phyloP scores from a whole-genome alignment of 2,329 filamentous ascomycete genomes.

The Trichophaea hybrida region DNA sequence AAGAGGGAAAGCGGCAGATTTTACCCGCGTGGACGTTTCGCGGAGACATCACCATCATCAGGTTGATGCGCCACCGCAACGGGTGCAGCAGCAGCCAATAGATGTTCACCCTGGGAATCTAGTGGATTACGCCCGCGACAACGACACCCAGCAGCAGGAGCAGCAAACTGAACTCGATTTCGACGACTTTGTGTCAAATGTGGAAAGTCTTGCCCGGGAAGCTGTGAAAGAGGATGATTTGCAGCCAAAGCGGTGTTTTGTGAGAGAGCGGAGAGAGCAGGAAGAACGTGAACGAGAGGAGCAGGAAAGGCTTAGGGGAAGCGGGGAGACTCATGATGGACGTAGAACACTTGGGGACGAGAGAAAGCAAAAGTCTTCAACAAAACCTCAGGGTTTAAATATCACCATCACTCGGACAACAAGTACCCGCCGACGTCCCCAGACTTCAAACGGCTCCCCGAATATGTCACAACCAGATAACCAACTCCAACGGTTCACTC shows the following conservation, averaged over 20 bases:
- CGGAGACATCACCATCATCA: no score
- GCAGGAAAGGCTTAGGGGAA: neutral
- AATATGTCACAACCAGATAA: neutral
- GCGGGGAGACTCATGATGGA: neutral
- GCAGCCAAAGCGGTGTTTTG: neutral
- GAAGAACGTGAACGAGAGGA: neutral
- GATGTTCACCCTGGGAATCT: no score
- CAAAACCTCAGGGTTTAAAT: neutral
- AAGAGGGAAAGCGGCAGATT: no score
- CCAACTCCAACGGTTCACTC: neutral
- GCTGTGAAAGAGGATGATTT: neutral
- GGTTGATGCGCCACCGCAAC: no score
- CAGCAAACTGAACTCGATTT: neutral
- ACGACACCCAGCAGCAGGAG: neutral
- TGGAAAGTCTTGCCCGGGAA: neutral
- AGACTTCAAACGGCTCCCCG: neutral
- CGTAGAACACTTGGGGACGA: neutral
- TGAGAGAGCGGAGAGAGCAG: neutral
- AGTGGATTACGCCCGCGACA: no score
- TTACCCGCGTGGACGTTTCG: no score
- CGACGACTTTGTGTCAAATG: neutral
- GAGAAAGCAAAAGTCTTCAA: neutral
- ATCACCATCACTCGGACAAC: conserved; percentile 1
- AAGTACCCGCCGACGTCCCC: neutral
- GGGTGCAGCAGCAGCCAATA: no score